phyloP scores from a whole-genome alignment of 2,329 filamentous ascomycete species.

The Microascus cirrosus region DNA sequence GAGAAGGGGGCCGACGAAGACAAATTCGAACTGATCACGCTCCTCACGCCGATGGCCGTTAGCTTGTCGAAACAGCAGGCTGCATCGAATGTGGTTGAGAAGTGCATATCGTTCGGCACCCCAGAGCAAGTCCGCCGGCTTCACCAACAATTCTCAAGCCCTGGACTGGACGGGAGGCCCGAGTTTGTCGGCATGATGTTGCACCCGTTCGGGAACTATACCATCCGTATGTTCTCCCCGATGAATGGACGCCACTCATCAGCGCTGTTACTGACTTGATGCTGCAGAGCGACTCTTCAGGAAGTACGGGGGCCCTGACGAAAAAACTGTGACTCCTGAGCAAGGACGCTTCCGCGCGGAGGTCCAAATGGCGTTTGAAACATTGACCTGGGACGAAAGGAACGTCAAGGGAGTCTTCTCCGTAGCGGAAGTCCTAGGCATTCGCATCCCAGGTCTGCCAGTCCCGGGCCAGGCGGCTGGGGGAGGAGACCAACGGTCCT shows the following conservation, averaged over 20 bases:
- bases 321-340: constrained; percentile 31
- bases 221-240: constrained; percentile 61
- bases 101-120: constrained; percentile 59
- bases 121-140: constrained; percentile 62
- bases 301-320: constrained; percentile 30
- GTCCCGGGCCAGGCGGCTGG: neutral
- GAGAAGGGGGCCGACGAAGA: constrained; percentile 65
- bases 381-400: constrained; percentile 49
- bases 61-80: constrained; percentile 87
- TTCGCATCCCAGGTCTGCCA: neutral
- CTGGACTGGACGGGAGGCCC: constrained; percentile 44
- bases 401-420: neutral
- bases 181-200: constrained; percentile 71
- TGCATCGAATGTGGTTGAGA: constrained; percentile 94
- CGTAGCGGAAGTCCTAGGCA: neutral
- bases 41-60: constrained; percentile 63
- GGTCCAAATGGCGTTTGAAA: constrained; percentile 49
- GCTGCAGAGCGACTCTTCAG: constrained; percentile 65
- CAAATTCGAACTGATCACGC: constrained; percentile 57
- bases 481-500: neutral
- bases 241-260: neutral
- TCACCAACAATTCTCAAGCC: constrained; percentile 42
- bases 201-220: constrained; percentile 92
- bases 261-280: neutral
- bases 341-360: constrained; percentile 48